Evolutionary conservation across 2,329 filamentous ascomycete species (phyloP).

Genomic region (Ceratocystis ficicola): DNA sequence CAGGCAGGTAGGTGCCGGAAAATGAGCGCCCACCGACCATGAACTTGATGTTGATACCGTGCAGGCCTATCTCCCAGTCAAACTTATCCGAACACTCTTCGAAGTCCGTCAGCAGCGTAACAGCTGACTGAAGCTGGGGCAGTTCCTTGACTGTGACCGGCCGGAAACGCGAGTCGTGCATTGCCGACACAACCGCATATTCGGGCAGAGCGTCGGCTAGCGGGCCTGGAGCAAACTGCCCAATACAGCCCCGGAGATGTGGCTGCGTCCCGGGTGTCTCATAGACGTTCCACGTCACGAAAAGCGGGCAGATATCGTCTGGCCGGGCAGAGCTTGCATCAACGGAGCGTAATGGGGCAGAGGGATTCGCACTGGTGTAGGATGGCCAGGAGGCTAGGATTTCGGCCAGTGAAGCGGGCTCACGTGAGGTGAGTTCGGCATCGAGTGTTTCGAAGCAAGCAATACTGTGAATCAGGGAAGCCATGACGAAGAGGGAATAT

Average conservation of each 20-base stretch:
- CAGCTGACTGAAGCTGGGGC: constrained; percentile 47
- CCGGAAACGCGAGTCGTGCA: constrained; percentile 51
- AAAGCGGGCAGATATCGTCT: constrained; percentile 31
- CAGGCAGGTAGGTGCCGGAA: constrained; percentile 81
- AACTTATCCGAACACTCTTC: constrained; percentile 59
- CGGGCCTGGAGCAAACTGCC: constrained; percentile 73
- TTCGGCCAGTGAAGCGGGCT: constrained; percentile 52
- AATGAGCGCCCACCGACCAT: constrained; percentile 58
- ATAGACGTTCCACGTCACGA: constrained; percentile 24
- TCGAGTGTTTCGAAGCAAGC: constrained; percentile 84
- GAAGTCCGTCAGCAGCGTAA: constrained; percentile 79
- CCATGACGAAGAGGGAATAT: constrained; percentile 46
- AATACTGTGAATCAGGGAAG: constrained; percentile 71
- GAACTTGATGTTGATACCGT: constrained; percentile 82
- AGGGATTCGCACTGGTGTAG: constrained; percentile 27
- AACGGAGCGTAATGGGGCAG: constrained; percentile 22
- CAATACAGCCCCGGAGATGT: constrained; percentile 82
- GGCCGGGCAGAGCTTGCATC: constrained; percentile 25
- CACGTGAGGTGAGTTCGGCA: constrained; percentile 59
- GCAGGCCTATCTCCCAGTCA: constrained; percentile 77
- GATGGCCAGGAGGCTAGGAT: constrained; percentile 54
- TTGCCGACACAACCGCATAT: constrained; percentile 70
- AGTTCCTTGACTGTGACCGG: constrained; percentile 45
- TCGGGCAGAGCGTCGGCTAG: constrained; percentile 60
- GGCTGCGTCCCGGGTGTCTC: constrained; percentile 37